Evolutionary conservation across 352 stramenopile species (phyloP).

Genomic region (Blastocystis sp.): DNA sequence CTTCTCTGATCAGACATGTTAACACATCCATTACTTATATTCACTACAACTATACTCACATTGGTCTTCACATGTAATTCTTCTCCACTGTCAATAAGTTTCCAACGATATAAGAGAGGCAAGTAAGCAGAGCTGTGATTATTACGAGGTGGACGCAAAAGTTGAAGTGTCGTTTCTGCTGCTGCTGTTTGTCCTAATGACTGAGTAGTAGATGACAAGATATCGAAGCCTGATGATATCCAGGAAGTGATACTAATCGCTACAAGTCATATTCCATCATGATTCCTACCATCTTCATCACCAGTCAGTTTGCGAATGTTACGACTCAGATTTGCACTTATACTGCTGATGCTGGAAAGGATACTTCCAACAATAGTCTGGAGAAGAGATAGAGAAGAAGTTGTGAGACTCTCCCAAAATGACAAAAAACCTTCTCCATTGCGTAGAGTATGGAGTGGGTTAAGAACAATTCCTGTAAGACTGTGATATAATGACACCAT

Average conservation of each 20-base stretch:
- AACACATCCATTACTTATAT: conserved; percentile 26
- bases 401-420: not conserved
- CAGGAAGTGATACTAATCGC: conserved; percentile 12
- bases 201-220: conserved; percentile 53
- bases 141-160: not conserved
- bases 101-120: conserved; percentile 45
- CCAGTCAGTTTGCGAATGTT: conserved; percentile 30
- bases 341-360: not conserved
- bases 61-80: not conserved
- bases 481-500: conserved; percentile 54
- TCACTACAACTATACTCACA: not conserved
- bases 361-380: not conserved
- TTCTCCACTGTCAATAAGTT: conserved; percentile 45
- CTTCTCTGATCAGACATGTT: not conserved
- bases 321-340: conserved; percentile 5
- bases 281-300: not conserved
- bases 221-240: conserved; percentile 15
- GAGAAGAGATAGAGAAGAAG: conserved; percentile 21
- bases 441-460: not conserved
- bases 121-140: conserved; percentile 18
- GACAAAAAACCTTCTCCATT: conserved; percentile 6
- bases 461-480: not conserved
- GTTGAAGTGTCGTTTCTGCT: not conserved
- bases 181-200: not conserved
- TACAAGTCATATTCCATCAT: not conserved